A percentile compares a stretch with the other conserved stretches of the same genome.
Conservation (phyloP, 83 land plant species). For the Thuja plicata region DNA sequence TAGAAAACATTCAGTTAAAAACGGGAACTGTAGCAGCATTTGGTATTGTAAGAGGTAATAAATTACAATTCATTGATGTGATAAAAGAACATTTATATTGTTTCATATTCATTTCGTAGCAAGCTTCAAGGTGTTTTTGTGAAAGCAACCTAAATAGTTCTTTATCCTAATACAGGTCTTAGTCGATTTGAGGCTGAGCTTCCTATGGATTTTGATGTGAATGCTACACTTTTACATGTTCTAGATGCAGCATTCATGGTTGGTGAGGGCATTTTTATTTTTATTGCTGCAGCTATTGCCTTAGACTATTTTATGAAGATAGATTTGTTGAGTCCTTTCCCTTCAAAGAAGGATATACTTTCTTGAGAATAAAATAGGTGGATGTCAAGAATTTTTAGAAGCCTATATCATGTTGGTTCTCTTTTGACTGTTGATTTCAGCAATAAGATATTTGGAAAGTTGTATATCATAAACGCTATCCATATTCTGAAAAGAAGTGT, state of each 20-base stretch:
- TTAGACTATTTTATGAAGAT: constrained; percentile 76
- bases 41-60: constrained; percentile 78
- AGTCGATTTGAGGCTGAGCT: constrained; percentile 45
- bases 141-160: constrained; percentile 1
- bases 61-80: background rate
- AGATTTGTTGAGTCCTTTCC: constrained; percentile 69
- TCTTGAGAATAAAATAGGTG: background rate
- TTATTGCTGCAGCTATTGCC: constrained; percentile 62
- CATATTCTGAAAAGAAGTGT: background rate
- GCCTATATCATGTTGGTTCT: background rate
- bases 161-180: constrained; percentile 53
- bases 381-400: background rate
- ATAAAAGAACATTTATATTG: background rate
- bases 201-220: constrained; percentile 39
- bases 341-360: constrained; percentile 31
- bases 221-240: constrained; percentile 39
- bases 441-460: background rate
- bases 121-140: background rate
- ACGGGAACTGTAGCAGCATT: constrained; percentile 84
- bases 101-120: constrained; percentile 5
- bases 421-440: background rate
- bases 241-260: constrained; percentile 52
- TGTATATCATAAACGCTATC: background rate
- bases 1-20: constrained; percentile 82
- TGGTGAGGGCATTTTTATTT: constrained; percentile 55